phyloP scores from a whole-genome alignment of 2,329 filamentous ascomycete species.

The Phoma sp. region DNA sequence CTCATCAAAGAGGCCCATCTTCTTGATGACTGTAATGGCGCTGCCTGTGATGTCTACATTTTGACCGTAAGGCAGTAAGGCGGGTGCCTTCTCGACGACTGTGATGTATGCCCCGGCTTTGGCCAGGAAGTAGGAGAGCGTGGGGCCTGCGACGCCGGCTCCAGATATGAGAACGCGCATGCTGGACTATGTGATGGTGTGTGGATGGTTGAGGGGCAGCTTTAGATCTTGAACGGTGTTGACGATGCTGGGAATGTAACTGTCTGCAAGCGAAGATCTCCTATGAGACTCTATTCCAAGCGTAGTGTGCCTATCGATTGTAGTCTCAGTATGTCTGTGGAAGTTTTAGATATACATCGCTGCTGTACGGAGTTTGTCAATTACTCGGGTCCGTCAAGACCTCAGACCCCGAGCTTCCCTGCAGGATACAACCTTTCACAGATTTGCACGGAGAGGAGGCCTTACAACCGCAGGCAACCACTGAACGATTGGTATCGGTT shows the following conservation, averaged over 20 bases:
- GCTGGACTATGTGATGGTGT: too few relatives aligned
- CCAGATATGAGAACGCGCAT: constrained; percentile 47
- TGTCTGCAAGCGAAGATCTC: too few relatives aligned
- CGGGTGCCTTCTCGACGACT: constrained; percentile 52
- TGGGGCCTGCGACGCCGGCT: constrained; percentile 49
- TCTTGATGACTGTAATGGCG: constrained; percentile 50
- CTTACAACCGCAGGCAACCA: background rate
- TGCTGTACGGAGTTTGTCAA: background rate
- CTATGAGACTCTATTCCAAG: too few relatives aligned
- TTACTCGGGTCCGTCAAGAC: background rate
- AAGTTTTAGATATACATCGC: background rate
- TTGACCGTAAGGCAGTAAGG: constrained; percentile 50
- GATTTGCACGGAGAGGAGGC: background rate
- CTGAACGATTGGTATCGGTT: background rate
- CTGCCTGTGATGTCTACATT: constrained; percentile 54
- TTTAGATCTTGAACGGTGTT: too few relatives aligned
- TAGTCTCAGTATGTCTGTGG: background rate
- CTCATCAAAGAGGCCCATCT: constrained; percentile 48
- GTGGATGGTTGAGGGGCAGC: too few relatives aligned
- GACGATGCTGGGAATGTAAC: too few relatives aligned
- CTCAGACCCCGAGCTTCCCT: background rate
- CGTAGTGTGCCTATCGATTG: too few relatives aligned
- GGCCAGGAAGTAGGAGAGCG: constrained; percentile 43
- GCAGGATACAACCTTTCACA: background rate
- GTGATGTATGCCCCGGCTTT: constrained; percentile 37